phyloP scores from a whole-genome alignment of 2,329 filamentous ascomycete species.

The Trichoderma sp. region DNA sequence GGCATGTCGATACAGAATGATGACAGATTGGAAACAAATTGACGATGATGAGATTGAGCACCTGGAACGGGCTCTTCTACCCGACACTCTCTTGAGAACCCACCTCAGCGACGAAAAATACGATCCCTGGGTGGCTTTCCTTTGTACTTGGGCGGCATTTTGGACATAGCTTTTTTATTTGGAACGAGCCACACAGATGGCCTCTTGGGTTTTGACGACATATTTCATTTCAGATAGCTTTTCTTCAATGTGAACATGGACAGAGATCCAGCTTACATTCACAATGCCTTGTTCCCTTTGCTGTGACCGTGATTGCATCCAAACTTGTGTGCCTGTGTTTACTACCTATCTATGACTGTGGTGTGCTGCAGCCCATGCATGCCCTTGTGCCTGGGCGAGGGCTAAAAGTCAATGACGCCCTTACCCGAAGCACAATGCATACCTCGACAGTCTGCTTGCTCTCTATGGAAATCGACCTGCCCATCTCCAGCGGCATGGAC shows the following conservation, averaged over 20 bases:
- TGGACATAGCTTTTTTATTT: constrained; percentile 17
- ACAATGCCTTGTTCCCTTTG: background rate
- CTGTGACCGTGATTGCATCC: background rate
- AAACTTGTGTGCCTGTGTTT: background rate
- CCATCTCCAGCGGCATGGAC: background rate
- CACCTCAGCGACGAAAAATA: constrained; percentile 2
- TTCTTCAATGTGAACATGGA: constrained; percentile 13
- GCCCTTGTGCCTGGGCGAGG: background rate
- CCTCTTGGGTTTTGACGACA: constrained; percentile 18
- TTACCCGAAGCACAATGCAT: background rate
- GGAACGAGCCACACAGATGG: constrained; percentile 14
- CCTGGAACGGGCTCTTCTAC: constrained; percentile 14
- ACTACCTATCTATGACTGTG: background rate
- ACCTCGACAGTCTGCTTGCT: background rate
- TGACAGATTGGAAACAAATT: constrained; percentile 15
- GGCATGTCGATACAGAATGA: constrained; percentile 20
- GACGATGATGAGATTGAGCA: constrained; percentile 18
- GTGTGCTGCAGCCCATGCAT: background rate
- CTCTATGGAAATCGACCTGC: background rate
- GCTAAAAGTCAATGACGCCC: background rate
- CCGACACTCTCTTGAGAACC: constrained; percentile 20
- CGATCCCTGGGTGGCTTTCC: constrained; percentile 15
- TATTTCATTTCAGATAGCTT: constrained; percentile 13
- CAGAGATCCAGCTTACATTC: constrained; percentile 11
- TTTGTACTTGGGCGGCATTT: constrained; percentile 20